Base-by-base conservation (phyloP, 306 rosid genomes). In the Spatholobus suberectus region DNA sequence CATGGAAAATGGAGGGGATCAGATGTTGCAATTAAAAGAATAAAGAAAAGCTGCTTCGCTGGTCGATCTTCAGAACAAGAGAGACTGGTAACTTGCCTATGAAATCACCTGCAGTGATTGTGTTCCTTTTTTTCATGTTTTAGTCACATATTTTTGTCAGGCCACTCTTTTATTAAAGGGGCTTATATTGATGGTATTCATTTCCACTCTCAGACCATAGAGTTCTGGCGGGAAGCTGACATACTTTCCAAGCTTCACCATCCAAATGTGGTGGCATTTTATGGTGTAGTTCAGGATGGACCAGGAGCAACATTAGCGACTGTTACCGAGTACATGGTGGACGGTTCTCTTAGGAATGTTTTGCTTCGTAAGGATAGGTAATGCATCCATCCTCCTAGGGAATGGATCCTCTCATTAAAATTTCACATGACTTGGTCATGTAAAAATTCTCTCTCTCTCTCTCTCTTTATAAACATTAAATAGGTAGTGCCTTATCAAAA, bases 161-260 rank as follows among this genome's bases (percentile, higher is more conserved):
- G 46, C 76, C 43, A 76, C 55, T 67, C 54, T 20, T 41, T 46
- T 61, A 61, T 44, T 59, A 46, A 35, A 81, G 66, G 17, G 41
- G 27, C 54, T 40, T 73, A 23, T 83, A 67, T 51, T 68, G 70
- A 72, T 81, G 47, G 70, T 73, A 58, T 58, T 78, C 72, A 13
- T 82, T 85, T 59, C 77, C 57, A 12, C 77, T 81, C 66, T 71
- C 90, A 94, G 98, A 84, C 92, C 41, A 47, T 85, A 73, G 98
- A 94, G 75, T 94, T 94, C 86, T 94, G 97, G 98, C 86, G 98
- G 69, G 98, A 94, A 88, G 98, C 98, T 61, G 95, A 87, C 83
- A 94, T 94, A 80, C 98, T 92, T 76, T 94, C 98, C 69, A 92
- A 92, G 89, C 98, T 94, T 88, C 97, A 94, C 79, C 98, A 94